Base-by-base conservation (phyloP, 805 yeast species). In the Clavispora asparagi region DNA sequence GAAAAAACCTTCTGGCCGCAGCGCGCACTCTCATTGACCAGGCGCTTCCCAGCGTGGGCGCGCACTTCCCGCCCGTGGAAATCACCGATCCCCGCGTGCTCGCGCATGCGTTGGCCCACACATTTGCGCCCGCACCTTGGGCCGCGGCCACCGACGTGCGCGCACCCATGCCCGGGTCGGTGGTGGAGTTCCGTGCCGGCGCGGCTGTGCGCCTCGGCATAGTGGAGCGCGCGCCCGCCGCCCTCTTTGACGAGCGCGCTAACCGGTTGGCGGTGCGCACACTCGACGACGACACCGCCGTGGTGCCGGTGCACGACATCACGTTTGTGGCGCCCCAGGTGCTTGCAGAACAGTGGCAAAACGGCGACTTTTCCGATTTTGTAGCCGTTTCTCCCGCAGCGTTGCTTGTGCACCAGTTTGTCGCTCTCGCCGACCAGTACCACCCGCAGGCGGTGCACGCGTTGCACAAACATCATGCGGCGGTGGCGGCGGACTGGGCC, bases 201-300 rank as follows among this genome's bases (percentile, higher is more conserved):
- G 38, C 45, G 7, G 52, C 50, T 8, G 43, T 59, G 6, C 45
- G 44, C 4, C 55, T 68, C 43, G 80, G 79, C 2, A 52, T 73
- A 2, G 76, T 76, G 4, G 41, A 71, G 5, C 45, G 62, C 38
- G 62, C 50, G 16, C 55, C 70, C 0, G 43, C 47, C 37, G 62
- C 74, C 4, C 60, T 52, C 26, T 73, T 74, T 50, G 62, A 65
- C 46, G 65, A 58, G 35, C 54, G 53, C 43, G 62, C 61, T 41
- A 68, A 67, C 45, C 63, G 65, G 40, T 43, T 67, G 32, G 33
- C 57, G 16, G 64, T 73, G 5, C 58, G 71, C 39, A 65, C 71
- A 17, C 39, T 58, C 9, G 56, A 63, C 6, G 73, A 74, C 46
- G 62, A 63, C 17, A 39, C 66, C 4, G 46, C 50, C 1, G 39